Percentiles rank a stretch among this genome's conserved stretches.
phyloP scores from a whole-genome alignment of 805 yeast species.

The Hanseniaspora occidentalis region DNA sequence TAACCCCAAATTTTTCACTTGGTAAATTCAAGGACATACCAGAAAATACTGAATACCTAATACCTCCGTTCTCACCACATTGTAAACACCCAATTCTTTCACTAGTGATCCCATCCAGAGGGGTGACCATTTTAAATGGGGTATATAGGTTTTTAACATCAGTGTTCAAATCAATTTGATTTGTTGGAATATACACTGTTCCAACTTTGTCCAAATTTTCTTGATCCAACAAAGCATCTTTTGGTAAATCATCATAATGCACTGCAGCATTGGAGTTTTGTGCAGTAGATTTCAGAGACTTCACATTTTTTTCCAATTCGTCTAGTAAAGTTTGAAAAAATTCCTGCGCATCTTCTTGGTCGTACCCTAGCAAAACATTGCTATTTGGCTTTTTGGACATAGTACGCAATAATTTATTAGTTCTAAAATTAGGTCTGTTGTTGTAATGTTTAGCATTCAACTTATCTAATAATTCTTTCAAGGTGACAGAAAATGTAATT shows the following conservation, averaged over 20 bases:
- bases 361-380: slow-evolving; percentile 68
- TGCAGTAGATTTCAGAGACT: slow-evolving; percentile 10
- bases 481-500: slow-evolving; percentile 39
- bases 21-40: slow-evolving; percentile 67
- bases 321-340: slow-evolving; percentile 72
- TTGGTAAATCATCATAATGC: slow-evolving; percentile 19
- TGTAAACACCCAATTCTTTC: slow-evolving; percentile 81
- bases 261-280: slow-evolving; percentile 9
- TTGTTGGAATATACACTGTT: slow-evolving; percentile 56
- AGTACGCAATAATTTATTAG: slow-evolving; percentile 44
- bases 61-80: slow-evolving; percentile 93
- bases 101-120: slow-evolving; percentile 82
- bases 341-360: slow-evolving; percentile 95
- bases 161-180: slow-evolving; percentile 63
- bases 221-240: slow-evolving; percentile 28
- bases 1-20: slow-evolving; percentile 28
- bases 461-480: slow-evolving; percentile 38
- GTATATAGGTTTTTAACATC: slow-evolving; percentile 28
- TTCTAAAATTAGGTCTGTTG: slow-evolving; percentile 44
- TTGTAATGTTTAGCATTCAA: slow-evolving; percentile 45
- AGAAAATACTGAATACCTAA: slow-evolving; percentile 65
- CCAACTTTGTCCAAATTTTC: slow-evolving; percentile 47
- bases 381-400: slow-evolving; percentile 64
- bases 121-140: slow-evolving; percentile 53
- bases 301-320: slow-evolving; percentile 40